Conservation (phyloP, 257 asterid species). For the Rhazya stricta region DNA sequence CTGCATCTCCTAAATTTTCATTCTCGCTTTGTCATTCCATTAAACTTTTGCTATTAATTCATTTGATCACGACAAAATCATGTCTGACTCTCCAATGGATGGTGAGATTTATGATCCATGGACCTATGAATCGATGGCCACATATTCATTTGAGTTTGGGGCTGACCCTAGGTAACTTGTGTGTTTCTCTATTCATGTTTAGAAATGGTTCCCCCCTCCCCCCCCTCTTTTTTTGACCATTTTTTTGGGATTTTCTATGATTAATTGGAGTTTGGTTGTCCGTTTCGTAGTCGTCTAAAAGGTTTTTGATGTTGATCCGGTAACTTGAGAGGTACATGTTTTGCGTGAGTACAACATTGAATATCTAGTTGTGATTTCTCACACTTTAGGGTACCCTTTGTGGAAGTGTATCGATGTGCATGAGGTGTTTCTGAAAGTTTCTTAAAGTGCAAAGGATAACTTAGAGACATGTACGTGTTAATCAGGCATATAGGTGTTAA, state of each 20-base stretch:
- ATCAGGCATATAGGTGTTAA: no score
- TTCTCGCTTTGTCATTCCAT: not conserved
- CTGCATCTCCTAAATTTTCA: not conserved
- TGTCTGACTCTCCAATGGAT: not conserved
- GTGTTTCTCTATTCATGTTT: not conserved
- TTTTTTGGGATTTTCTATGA: not conserved
- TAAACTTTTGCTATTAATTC: not conserved
- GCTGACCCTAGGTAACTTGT: constrained; percentile 7
- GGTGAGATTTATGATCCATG: constrained; percentile 2
- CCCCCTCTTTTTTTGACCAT: not conserved
- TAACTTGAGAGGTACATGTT: not conserved
- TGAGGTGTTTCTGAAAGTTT: not conserved
- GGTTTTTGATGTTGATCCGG: not conserved
- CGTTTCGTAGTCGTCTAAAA: not conserved
- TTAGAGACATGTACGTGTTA: not conserved
- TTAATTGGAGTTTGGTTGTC: not conserved
- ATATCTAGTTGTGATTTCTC: not conserved
- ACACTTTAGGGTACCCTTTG: not conserved
- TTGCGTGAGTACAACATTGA: not conserved
- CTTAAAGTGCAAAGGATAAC: not conserved
- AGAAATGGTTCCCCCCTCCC: no score
- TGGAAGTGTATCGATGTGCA: not conserved
- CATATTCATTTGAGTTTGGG: constrained; percentile 9
- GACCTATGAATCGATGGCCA: not conserved
- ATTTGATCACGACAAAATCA: constrained; percentile 1